phyloP scores from a whole-genome alignment of 2,329 filamentous ascomycete genomes.

The Penicillium verrucosum region DNA sequence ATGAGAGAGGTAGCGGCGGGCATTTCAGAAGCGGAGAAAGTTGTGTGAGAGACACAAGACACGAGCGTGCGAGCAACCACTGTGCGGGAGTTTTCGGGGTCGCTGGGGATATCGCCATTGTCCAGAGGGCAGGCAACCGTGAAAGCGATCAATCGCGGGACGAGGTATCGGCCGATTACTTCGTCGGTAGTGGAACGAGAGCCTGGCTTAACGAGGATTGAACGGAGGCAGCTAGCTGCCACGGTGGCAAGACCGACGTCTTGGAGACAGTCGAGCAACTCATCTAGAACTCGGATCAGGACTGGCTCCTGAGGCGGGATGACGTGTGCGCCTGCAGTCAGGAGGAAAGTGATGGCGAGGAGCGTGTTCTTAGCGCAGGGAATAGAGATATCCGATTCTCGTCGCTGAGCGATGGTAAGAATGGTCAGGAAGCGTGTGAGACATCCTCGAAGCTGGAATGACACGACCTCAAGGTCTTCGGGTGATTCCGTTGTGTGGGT shows the following conservation, averaged over 20 bases:
- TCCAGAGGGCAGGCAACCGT: constrained; percentile 52
- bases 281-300: constrained; percentile 70
- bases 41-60: constrained; percentile 58
- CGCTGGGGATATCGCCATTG: constrained; percentile 58
- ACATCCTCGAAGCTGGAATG: constrained; percentile 77
- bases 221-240: constrained; percentile 83
- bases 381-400: constrained; percentile 67
- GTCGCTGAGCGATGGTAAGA: constrained; percentile 47
- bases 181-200: constrained; percentile 64
- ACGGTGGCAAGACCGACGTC: constrained; percentile 67
- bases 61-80: constrained; percentile 72
- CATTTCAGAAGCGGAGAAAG: constrained; percentile 29
- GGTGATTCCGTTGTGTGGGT: constrained; percentile 40
- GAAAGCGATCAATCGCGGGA: constrained; percentile 74
- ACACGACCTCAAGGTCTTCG: constrained; percentile 45
- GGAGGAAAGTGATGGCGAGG: constrained; percentile 80
- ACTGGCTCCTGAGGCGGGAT: constrained; percentile 73
- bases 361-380: constrained; percentile 91
- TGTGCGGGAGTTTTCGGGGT: constrained; percentile 71
- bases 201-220: constrained; percentile 67
- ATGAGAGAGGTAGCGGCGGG: constrained; percentile 67
- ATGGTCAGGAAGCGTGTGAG: constrained; percentile 79
- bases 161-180: constrained; percentile 68
- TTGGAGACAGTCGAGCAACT: constrained; percentile 77
- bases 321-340: constrained; percentile 73